Conservation (phyloP, 768 basidiomycete species). For the Naganishia friedmannii region DNA sequence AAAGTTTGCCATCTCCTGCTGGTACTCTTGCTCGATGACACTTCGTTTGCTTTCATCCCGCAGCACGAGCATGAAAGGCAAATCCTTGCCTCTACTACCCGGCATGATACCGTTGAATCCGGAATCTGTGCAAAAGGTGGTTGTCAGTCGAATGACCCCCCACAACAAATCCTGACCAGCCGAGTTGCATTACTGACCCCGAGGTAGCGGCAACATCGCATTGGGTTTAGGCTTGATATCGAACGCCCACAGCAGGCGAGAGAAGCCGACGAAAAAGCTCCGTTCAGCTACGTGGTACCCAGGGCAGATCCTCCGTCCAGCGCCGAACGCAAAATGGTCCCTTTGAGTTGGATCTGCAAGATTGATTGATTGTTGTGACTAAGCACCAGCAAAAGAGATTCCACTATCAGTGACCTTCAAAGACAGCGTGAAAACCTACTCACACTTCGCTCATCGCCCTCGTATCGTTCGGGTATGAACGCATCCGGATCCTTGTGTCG, state of each 20-base stretch:
- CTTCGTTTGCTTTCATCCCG: background rate
- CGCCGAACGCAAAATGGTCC: background rate
- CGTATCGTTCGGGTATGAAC: background rate
- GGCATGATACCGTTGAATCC: conserved; percentile 9
- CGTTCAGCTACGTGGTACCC: conserved; percentile 1
- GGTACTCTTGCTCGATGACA: background rate
- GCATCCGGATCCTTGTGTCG: background rate
- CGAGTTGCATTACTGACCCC: background rate
- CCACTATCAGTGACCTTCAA: background rate
- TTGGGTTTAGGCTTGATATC: background rate
- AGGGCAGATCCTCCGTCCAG: background rate
- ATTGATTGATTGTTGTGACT: conserved; percentile 1
- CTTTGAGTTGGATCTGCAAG: background rate
- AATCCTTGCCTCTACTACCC: background rate
- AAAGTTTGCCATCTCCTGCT: background rate
- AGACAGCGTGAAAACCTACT: background rate
- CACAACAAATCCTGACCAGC: background rate
- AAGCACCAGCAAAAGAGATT: background rate
- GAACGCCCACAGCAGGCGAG: background rate
- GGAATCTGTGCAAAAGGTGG: background rate
- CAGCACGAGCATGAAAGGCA: background rate
- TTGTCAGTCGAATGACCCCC: background rate
- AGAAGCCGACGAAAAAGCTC: background rate
- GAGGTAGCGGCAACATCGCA: background rate
- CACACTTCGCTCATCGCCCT: background rate